Evolutionary conservation across 257 asterid species (phyloP).

Genomic region (Striga asiatica): DNA sequence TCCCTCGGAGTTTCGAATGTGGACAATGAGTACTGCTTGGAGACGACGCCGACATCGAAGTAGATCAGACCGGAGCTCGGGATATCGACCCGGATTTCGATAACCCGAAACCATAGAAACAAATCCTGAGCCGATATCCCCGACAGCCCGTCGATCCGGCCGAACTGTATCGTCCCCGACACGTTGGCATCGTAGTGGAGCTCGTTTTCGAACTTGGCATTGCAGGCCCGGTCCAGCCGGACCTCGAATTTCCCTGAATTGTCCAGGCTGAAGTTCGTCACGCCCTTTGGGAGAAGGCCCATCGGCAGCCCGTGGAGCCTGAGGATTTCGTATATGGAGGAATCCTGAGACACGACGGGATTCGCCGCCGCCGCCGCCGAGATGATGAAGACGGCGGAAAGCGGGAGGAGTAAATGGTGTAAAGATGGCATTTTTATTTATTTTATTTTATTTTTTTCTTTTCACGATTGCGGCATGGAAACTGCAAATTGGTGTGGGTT

Average conservation of each 20-base stretch:
- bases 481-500: conserved; percentile 19
- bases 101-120: conserved; percentile 47
- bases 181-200: conserved; percentile 33
- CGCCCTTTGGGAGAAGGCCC: conserved; percentile 41
- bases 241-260: conserved; percentile 34
- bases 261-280: conserved; percentile 27
- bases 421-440: conserved; percentile 13
- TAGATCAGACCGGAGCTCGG: conserved; percentile 39
- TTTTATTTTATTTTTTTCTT: neutral
- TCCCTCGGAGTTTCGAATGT: conserved; percentile 44
- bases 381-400: neutral
- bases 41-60: conserved; percentile 42
- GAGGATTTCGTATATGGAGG: conserved; percentile 43
- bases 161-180: conserved; percentile 27
- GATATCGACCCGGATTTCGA: conserved; percentile 36
- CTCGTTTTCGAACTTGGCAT: conserved; percentile 41
- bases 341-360: neutral
- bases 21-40: conserved; percentile 42
- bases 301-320: conserved; percentile 34
- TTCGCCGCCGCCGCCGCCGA: conserved; percentile 9
- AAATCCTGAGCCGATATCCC: conserved; percentile 43
- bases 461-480: too few relatives aligned
- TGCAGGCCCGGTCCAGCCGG: conserved; percentile 33
- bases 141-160: conserved; percentile 35
- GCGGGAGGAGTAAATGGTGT: conserved; percentile 12